phyloP scores from a whole-genome alignment of 2,329 filamentous ascomycete genomes.

The Cytospora piceae region DNA sequence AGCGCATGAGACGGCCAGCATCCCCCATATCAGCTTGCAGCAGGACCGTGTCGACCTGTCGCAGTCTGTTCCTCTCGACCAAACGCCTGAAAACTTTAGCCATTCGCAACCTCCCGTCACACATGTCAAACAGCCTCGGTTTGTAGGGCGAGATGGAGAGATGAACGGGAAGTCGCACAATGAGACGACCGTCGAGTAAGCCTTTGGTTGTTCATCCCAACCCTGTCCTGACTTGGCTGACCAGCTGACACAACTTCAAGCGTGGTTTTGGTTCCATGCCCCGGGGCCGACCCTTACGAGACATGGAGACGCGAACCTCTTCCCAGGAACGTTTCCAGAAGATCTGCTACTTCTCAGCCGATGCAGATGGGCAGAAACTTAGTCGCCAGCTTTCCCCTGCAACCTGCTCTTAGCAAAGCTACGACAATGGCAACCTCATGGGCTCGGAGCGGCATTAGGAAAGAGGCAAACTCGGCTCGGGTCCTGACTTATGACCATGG shows the following conservation, averaged over 20 bases:
- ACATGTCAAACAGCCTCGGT: background rate
- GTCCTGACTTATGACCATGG: constrained; percentile 54
- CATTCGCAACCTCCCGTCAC: background rate
- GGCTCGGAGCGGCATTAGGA: constrained; percentile 53
- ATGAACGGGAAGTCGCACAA: constrained; percentile 45
- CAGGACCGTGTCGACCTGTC: background rate
- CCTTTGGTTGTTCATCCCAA: background rate
- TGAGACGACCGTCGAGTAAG: constrained; percentile 50
- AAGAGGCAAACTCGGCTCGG: constrained; percentile 48
- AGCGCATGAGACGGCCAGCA: background rate
- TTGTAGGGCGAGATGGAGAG: constrained; percentile 37
- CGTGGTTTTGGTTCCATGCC: constrained; percentile 54
- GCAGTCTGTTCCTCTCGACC: background rate
- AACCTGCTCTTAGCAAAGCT: constrained; percentile 29
- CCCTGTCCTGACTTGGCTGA: too few species aligned
- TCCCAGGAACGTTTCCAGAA: constrained; percentile 47
- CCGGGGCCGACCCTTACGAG: constrained; percentile 50
- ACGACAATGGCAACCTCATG: constrained; percentile 44
- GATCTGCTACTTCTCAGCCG: constrained; percentile 32
- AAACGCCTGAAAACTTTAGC: background rate
- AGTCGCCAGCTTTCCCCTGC: background rate
- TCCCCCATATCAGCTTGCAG: constrained; percentile 4
- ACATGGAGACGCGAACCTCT: constrained; percentile 55
- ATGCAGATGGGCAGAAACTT: constrained; percentile 31
- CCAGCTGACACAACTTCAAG: background rate